Evolutionary conservation across 2,329 filamentous ascomycete genomes (phyloP).

Genomic region (Thermoascus crustaceus): DNA sequence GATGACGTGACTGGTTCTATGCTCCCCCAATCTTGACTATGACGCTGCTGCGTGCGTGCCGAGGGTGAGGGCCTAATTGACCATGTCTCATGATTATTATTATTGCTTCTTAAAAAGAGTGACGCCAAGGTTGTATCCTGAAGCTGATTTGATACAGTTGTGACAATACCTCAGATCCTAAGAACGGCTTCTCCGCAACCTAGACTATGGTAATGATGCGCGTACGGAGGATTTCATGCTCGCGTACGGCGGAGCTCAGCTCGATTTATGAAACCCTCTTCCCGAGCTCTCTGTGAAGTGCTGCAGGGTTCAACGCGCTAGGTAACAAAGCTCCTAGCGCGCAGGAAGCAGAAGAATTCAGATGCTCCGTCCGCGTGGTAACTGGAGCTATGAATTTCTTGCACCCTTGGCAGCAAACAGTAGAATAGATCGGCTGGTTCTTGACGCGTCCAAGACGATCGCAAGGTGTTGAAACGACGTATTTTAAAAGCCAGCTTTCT

Average conservation of each 20-base stretch:
- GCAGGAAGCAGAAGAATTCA: neutral
- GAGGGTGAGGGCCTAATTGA: neutral
- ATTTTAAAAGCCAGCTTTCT: too few species aligned
- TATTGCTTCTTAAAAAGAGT: neutral
- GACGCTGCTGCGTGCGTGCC: neutral
- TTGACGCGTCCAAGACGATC: too few species aligned
- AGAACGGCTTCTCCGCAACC: neutral
- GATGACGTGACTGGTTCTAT: too few species aligned
- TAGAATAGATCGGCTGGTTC: too few species aligned
- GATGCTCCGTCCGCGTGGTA: neutral
- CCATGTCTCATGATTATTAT: conserved; percentile 1
- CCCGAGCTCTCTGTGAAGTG: too few species aligned
- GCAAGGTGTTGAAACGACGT: too few species aligned
- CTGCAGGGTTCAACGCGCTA: too few species aligned
- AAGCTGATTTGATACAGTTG: neutral
- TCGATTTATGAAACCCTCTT: too few species aligned
- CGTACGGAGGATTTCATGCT: too few species aligned
- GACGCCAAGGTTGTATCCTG: neutral
- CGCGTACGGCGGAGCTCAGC: too few species aligned
- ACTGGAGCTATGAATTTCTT: neutral
- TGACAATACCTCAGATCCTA: neutral
- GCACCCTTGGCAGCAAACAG: too few species aligned
- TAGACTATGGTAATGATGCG: neutral
- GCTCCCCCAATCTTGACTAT: neutral
- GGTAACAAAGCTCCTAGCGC: neutral